Evolutionary conservation across 2,329 filamentous ascomycete species (phyloP).

Genomic region (Paradendryphiella salina): DNA sequence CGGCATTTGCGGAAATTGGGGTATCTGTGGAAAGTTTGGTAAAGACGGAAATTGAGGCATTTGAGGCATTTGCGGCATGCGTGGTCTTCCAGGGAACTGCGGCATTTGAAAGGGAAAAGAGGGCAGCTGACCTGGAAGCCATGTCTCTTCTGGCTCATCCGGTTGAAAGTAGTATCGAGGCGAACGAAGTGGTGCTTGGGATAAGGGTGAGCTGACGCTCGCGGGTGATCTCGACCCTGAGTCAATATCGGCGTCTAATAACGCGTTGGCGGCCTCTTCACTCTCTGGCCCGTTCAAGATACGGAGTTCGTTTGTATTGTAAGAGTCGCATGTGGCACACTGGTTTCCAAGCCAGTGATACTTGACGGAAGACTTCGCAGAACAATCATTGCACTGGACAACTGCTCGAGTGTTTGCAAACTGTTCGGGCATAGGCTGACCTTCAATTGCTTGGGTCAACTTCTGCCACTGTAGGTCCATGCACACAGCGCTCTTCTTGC

Average conservation of each 20-base stretch:
- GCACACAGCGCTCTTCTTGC: slow-evolving; percentile 93
- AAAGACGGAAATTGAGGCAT: slow-evolving; percentile 39
- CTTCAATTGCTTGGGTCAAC: slow-evolving; percentile 80
- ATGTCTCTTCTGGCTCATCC: slow-evolving; percentile 44
- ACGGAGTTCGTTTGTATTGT: slow-evolving; percentile 56
- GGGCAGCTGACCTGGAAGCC: slow-evolving; percentile 44
- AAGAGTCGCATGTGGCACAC: slow-evolving; percentile 66
- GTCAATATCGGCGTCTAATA: slow-evolving; percentile 36
- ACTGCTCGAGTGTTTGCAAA: slow-evolving; percentile 79
- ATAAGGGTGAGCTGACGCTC: slow-evolving; percentile 40
- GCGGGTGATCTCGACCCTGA: slow-evolving; percentile 33
- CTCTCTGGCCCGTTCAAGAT: slow-evolving; percentile 48
- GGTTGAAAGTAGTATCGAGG: slow-evolving; percentile 46
- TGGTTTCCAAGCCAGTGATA: slow-evolving; percentile 97
- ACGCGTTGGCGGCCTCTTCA: slow-evolving; percentile 41
- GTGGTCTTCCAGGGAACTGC: slow-evolving; percentile 39
- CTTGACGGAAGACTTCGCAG: slow-evolving; percentile 77
- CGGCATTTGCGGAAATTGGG: slow-evolving; percentile 39
- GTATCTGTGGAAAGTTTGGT: slow-evolving; percentile 40
- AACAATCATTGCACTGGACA: slow-evolving; percentile 94
- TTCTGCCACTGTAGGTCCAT: slow-evolving; percentile 96
- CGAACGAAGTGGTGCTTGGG: slow-evolving; percentile 38
- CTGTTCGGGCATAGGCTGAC: slow-evolving; percentile 88
- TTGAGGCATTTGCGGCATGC: slow-evolving; percentile 38
- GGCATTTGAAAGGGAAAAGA: slow-evolving; percentile 46